A percentile compares a stretch with the other conserved stretches of the same genome.
Evolutionary conservation across 371 early-diverging fungal species (phyloP).

Genomic region (Lichtheimia ramosa): DNA sequence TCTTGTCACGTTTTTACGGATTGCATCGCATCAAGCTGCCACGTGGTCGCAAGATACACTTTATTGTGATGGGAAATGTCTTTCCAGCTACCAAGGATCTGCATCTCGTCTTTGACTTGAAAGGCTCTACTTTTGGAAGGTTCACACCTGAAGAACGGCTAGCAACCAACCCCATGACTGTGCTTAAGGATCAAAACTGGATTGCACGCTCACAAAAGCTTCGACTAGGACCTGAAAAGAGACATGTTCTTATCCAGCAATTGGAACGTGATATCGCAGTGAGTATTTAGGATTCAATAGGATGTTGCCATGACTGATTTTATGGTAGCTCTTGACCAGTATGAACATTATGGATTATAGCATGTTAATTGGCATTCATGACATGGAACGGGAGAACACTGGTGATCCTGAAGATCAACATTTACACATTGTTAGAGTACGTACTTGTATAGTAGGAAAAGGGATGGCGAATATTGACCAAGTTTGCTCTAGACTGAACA

Average conservation of each 20-base stretch:
- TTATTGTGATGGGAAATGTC: constrained; percentile 98
- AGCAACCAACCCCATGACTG: constrained; percentile 72
- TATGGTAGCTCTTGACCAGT: constrained; percentile 57
- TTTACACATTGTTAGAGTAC: constrained; percentile 49
- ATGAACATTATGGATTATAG: constrained; percentile 98
- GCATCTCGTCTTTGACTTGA: constrained; percentile 91
- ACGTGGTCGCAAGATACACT: constrained; percentile 89
- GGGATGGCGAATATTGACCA: not conserved
- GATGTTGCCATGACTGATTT: not conserved
- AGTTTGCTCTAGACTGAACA: too few species aligned
- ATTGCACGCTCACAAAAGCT: constrained; percentile 64
- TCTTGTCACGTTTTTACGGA: constrained; percentile 91
- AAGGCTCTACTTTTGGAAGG: constrained; percentile 53
- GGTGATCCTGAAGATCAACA: constrained; percentile 83
- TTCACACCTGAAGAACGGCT: constrained; percentile 67
- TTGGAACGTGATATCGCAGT: constrained; percentile 77
- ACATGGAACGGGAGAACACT: constrained; percentile 77
- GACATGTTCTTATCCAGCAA: constrained; percentile 73
- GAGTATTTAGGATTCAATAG: not conserved
- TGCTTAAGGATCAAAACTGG: constrained; percentile 96
- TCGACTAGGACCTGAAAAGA: constrained; percentile 80
- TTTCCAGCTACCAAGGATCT: constrained; percentile 94
- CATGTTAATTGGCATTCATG: constrained; percentile 91
- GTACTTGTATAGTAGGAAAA: too few species aligned
- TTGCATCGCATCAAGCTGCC: constrained; percentile 94